Conservation (phyloP, 495 filamentous ascomycete genomes). For the Xylaria palmicola region DNA sequence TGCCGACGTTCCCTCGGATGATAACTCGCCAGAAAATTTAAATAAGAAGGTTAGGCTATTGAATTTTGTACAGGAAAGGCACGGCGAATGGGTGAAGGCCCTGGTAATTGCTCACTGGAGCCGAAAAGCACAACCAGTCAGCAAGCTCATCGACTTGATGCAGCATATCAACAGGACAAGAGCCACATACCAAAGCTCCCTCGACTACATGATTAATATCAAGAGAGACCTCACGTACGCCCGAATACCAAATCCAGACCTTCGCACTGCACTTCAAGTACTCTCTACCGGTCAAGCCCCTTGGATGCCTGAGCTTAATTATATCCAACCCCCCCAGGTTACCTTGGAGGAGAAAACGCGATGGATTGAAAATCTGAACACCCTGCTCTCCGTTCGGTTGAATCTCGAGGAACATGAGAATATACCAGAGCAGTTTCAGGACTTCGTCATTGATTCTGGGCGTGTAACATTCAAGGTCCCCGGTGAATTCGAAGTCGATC, state of each 20-base stretch:
- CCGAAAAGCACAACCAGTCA: slow-evolving; percentile 70
- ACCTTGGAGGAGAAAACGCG: slow-evolving; percentile 63
- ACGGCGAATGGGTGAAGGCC: slow-evolving; percentile 76
- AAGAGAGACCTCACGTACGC: slow-evolving; percentile 64
- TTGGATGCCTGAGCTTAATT: slow-evolving; percentile 79
- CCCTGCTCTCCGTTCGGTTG: slow-evolving; percentile 74
- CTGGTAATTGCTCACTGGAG: slow-evolving; percentile 88
- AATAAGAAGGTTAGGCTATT: slow-evolving; percentile 78
- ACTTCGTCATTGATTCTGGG: slow-evolving; percentile 74
- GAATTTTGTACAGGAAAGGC: slow-evolving; percentile 61
- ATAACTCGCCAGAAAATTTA: slow-evolving; percentile 63
- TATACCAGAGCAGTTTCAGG: slow-evolving; percentile 68
- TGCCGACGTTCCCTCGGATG: slow-evolving; percentile 37
- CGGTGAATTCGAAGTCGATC: slow-evolving; percentile 88
- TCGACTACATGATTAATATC: slow-evolving; percentile 62
- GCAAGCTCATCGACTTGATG: slow-evolving; percentile 80
- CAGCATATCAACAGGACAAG: slow-evolving; percentile 64
- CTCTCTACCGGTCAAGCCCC: slow-evolving; percentile 70
- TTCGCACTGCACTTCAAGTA: slow-evolving; percentile 83
- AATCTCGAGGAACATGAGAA: slow-evolving; percentile 75
- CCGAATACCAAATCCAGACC: slow-evolving; percentile 80
- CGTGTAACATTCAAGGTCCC: slow-evolving; percentile 81
- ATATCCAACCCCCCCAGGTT: slow-evolving; percentile 72
- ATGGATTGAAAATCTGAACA: slow-evolving; percentile 76
- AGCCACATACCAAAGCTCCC: slow-evolving; percentile 52